These are phyloP conservation scores for Marasmius tenuissimus DNA, from an alignment of 1,284 basidiomycete species.

Conservation along the genomic window DNA sequence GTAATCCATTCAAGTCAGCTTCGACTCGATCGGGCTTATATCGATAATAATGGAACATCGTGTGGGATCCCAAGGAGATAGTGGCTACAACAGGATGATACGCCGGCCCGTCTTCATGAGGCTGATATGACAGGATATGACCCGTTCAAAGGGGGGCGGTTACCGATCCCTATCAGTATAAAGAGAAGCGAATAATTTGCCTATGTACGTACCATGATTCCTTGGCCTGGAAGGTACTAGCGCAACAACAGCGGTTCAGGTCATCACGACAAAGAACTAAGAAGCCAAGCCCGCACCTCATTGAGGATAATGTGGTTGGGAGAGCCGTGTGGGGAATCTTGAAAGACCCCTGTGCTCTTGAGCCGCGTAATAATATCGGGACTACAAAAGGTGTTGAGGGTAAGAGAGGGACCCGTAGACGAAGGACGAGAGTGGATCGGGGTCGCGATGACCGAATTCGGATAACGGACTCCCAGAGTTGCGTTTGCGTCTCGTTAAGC, in stretches of 20 bases:
- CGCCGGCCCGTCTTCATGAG: conserved; percentile 90
- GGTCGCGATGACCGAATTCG: too few relatives aligned
- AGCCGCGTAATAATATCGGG: conserved; percentile 79
- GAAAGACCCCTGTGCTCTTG: conserved; percentile 59
- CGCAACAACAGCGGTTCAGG: conserved; percentile 7
- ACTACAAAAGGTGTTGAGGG: conserved; percentile 37
- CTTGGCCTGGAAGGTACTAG: conserved; percentile 86
- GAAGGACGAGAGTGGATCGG: too few relatives aligned
- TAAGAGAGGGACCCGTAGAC: neutral
- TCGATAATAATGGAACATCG: conserved; percentile 83
- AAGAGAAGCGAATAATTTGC: conserved; percentile 4
- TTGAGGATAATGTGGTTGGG: conserved; percentile 90
- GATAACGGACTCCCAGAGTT: too few relatives aligned
- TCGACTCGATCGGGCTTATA: conserved; percentile 44
- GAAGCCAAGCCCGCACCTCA: conserved; percentile 50
- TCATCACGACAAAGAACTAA: neutral
- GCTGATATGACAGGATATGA: conserved; percentile 62
- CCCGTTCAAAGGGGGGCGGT: too few relatives aligned
- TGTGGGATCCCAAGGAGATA: conserved; percentile 82
- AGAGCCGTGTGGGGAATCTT: conserved; percentile 55
- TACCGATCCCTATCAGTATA: neutral
- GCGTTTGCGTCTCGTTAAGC: too few relatives aligned
- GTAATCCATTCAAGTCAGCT: conserved; percentile 13
- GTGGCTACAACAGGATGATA: conserved; percentile 91
- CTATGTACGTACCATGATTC: conserved; percentile 72